Percentiles rank a stretch among this genome's conserved stretches.
phyloP scores from a whole-genome alignment of 305 asterid genomes.

The Fraxinus sp. region DNA sequence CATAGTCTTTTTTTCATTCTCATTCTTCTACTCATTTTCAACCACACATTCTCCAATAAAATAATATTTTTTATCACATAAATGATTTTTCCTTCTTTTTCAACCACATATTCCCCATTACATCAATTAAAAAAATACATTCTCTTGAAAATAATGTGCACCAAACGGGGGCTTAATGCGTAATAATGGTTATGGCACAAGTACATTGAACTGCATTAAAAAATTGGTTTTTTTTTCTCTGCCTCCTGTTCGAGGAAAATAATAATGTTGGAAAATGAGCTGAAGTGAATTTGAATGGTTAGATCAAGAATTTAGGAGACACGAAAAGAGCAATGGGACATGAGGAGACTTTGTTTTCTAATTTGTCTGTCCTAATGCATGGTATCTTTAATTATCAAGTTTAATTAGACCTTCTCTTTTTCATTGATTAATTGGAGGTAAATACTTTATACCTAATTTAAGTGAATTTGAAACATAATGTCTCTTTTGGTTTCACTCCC shows the following conservation, averaged over 20 bases:
- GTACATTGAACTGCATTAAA: background rate
- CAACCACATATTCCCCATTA: no score
- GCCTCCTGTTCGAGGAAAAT: background rate
- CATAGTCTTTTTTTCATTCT: no score
- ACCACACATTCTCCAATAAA: no score
- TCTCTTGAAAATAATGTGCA: no score
- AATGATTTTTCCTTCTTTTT: no score
- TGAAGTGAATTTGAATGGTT: background rate
- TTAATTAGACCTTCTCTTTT: constrained; percentile 9
- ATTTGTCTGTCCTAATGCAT: constrained; percentile 29
- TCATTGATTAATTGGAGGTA: background rate
- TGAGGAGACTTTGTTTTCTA: constrained; percentile 10
- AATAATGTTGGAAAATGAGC: background rate
- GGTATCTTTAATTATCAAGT: constrained; percentile 28
- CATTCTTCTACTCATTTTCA: no score
- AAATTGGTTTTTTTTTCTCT: background rate
- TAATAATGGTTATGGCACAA: background rate
- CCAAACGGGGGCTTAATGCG: no score
- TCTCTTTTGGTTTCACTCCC: background rate
- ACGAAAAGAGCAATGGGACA: constrained; percentile 21
- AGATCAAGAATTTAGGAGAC: constrained; percentile 20
- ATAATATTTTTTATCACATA: no score
- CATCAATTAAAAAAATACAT: no score
- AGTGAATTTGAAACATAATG: background rate
- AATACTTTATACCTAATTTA: background rate